A percentile compares a stretch with the other conserved stretches of the same genome.
phyloP scores from a whole-genome alignment of 139 green algal species.

The Tetradesmus lagerheimii region DNA sequence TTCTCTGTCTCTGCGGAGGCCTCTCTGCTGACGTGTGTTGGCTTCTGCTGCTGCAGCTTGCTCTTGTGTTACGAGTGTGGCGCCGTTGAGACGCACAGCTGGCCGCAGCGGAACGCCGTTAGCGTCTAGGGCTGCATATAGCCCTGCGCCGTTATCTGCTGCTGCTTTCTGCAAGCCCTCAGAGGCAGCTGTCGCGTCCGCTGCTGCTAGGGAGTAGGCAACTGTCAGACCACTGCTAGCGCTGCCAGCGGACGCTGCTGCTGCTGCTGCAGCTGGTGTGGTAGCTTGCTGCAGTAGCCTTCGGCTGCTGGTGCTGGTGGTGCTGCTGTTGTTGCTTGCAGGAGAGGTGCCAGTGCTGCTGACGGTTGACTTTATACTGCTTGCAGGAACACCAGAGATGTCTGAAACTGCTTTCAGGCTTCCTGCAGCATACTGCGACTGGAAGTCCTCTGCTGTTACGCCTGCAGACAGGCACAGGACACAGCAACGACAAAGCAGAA shows the following conservation, averaged over 20 bases:
- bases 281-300: background rate
- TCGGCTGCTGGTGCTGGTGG: background rate
- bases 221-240: background rate
- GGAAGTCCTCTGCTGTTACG: background rate
- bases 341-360: background rate
- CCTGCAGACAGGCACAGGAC: background rate
- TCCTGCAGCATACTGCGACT: background rate
- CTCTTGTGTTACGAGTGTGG: background rate
- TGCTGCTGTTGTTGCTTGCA: background rate
- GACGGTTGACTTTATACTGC: background rate
- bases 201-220: background rate
- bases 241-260: background rate
- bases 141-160: background rate
- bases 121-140: background rate
- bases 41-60: background rate
- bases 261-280: background rate
- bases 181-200: background rate
- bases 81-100: background rate
- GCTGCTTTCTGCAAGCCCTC: background rate
- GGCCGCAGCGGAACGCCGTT: background rate
- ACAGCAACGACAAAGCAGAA: background rate
- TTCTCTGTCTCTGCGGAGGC: background rate
- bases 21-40: background rate
- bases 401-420: background rate
- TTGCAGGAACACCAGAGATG: background rate